Base-by-base conservation (phyloP, 2,329 filamentous ascomycete species). In the Xylariaceae sp. region DNA sequence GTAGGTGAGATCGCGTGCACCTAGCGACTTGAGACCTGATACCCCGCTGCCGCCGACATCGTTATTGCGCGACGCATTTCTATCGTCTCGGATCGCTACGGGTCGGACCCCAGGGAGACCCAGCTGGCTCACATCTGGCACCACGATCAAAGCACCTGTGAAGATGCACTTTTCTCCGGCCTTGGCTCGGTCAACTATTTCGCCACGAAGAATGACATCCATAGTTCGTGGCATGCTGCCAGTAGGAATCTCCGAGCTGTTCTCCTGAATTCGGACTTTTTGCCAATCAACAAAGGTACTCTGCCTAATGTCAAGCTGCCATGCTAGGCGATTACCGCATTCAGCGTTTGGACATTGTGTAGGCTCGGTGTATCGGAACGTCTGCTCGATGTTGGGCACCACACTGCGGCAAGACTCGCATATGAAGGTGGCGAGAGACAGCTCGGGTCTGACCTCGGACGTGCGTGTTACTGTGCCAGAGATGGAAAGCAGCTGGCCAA, bases 251-350 rank as follows among this genome's bases (percentile, higher is more conserved):
- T 99, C 94, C 4, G 92, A 92, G 59, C 90, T 96, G 73, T 97
- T 99, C 70, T 99, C 94, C 71, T 99, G 94, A 54, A 97, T 90
- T 55, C 95, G 88, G 19, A 97, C 90, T 68, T 97, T 97, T 67
- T 99, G 94, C 94, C 94, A 99, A 72, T 99, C 94, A 54, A 99
- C 88, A 66, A 99, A 99, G 0, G 91, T 97, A 68, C 91, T 96
- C 68, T 95, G 92, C 39, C 90, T 81, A 63, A 99, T 96, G 62
- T 99, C 92, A n/a, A 99, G 74, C 58, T 90, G 85, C 94, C 94
- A 99, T n/a, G 88, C 90, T 51, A 86, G 75, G 22, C 94, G 85
- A 72, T 99, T 99, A 61, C 85, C 85, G 67, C 94, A 99, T 6
- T 81, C 87, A 22, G 75, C 68, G 65, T 97, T 97, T 10, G 94